Evolutionary conservation across 1,284 basidiomycete species (phyloP).

Genomic region (Moesziomyces sp.): DNA sequence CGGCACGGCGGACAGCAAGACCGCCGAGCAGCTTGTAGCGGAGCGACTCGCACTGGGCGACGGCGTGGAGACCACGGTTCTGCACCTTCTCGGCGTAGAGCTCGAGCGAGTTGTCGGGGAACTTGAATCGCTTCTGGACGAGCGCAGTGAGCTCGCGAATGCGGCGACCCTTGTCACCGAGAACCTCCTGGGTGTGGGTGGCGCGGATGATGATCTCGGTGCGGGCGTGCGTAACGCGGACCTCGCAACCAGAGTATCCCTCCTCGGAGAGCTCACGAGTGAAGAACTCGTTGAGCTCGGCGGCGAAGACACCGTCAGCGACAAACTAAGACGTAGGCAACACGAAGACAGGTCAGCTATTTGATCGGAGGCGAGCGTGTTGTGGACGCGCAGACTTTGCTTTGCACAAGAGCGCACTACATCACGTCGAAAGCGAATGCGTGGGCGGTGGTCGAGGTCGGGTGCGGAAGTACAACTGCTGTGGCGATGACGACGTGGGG

Average conservation of each 20-base stretch:
- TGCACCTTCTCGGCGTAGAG: conserved; percentile 99
- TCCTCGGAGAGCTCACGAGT: conserved; percentile 98
- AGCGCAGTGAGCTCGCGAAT: conserved; percentile 98
- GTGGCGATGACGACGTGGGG: too few species aligned
- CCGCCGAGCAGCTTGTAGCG: conserved; percentile 99
- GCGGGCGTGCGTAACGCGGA: conserved; percentile 98
- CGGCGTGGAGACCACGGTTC: conserved; percentile 97
- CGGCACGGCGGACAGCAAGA: conserved; percentile 97
- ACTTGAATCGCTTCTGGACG: conserved; percentile 99
- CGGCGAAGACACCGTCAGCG: conserved; percentile 97
- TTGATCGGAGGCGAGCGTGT: not conserved
- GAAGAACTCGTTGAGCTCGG: conserved; percentile 97
- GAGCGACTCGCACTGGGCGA: conserved; percentile 98
- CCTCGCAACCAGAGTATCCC: conserved; percentile 99
- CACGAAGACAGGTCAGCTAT: conserved; percentile 7
- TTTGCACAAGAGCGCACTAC: not conserved
- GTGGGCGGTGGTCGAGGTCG: too few species aligned
- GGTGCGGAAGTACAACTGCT: too few species aligned
- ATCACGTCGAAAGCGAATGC: not conserved
- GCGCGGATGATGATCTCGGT: conserved; percentile 99
- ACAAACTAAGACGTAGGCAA: conserved; percentile 77
- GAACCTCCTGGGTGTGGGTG: conserved; percentile 99
- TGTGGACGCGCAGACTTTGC: not conserved
- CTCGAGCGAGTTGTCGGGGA: conserved; percentile 97
- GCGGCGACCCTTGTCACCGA: conserved; percentile 99